Evolutionary conservation across 2,329 filamentous ascomycete genomes (phyloP).

Genomic region (Aspergillus ustus): DNA sequence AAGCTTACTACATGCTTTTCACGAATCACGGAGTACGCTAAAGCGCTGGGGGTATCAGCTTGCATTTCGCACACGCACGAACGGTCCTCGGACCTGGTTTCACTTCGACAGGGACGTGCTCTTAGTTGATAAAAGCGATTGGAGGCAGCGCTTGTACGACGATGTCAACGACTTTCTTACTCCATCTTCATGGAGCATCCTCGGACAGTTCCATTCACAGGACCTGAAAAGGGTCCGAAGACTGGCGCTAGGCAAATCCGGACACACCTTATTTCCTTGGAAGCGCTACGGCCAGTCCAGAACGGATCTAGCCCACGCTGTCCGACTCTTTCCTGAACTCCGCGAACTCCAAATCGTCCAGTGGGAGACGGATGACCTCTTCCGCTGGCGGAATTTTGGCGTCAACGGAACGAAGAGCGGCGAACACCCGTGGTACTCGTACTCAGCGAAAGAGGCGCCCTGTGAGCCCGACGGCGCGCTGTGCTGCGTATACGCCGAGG

Average conservation of each 20-base stretch:
- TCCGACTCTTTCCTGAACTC: slow-evolving; percentile 5
- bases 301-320: neutral
- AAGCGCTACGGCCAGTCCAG: neutral
- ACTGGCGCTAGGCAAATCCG: neutral
- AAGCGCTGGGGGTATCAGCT: slow-evolving; percentile 4
- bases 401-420: neutral
- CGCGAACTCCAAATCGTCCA: slow-evolving; percentile 6
- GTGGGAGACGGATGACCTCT: neutral
- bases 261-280: neutral
- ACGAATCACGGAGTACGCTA: neutral
- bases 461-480: neutral
- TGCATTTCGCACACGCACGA: slow-evolving; percentile 3
- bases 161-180: neutral
- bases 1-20: neutral
- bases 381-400: neutral
- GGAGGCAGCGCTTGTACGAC: neutral
- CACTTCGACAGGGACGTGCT: slow-evolving; percentile 4
- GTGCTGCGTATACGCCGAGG: slow-evolving; percentile 2
- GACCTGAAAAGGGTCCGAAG: neutral
- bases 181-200: neutral
- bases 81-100: slow-evolving; percentile 1
- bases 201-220: slow-evolving; percentile 5
- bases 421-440: slow-evolving; percentile 7
- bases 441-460: neutral
- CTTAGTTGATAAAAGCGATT: neutral